Evolutionary conservation across 768 basidiomycete genomes (phyloP), one percentile per base, ranked within the genome.

Genomic region (Mycena filopes): DNA sequence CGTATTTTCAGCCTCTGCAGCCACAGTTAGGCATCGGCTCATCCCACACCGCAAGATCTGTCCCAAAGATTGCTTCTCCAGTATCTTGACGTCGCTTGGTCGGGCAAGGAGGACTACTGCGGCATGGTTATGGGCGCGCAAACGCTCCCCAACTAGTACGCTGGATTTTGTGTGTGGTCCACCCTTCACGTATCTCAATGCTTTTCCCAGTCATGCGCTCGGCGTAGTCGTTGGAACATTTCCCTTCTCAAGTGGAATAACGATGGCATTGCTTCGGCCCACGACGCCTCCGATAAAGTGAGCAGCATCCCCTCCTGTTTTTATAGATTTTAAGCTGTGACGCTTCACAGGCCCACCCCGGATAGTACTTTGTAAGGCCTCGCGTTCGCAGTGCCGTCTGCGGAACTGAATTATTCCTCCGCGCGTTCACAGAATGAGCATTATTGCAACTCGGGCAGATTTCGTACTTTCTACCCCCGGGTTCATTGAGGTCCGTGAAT

Each of bases 31-130:
- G 2, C 11, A 36, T 11, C n/a, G 5, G 0, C 36, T 31, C 28
- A 21, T 20, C 18, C 9, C 0, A 8, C 10, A 15, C 40, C 26
- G 16, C 36, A 23, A 66, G 65, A 66, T 25, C 15, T 56, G 13
- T 51, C 65, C 2, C 65, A 66, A 33, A 66, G 25, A 20, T 8
- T 66, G 25, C 29, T 55, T n/a, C 20, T 61, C 26, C 58, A 66
- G 9, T 56, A 56, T 28, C 46, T 40, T 7, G 13, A 4, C 12
- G n/a, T 20, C n/a, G 54, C 59, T 3, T 61, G 53, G 59, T 42
- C 46, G 0, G 31, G 55, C 29, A n/a, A 28, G 15, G 25, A 61
- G 38, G 65, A 66, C 47, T 15, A 55, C 55, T 60, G 59, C 36
- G 65, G 59, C 8, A 18, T 38, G 42, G 46, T 59, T 21, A 4